Conservation (phyloP, 306 rosid species). For the Betula pendula region DNA sequence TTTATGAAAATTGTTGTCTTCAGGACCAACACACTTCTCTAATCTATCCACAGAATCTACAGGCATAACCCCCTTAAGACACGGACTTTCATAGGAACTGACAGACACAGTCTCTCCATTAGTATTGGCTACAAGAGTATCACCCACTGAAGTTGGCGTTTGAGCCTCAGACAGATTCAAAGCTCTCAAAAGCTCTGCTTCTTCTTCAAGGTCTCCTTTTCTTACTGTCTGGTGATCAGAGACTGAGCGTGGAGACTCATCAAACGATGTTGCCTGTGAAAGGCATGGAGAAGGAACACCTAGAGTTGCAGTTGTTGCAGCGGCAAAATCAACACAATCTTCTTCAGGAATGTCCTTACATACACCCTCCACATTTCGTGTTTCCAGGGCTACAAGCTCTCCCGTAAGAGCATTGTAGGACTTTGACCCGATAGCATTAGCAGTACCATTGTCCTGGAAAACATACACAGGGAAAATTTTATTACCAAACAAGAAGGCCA, state of each 20-base stretch:
- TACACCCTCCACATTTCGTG: slow-evolving; percentile 49
- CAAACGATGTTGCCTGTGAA: slow-evolving; percentile 75
- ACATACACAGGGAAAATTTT: slow-evolving; percentile 28
- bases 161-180: slow-evolving; percentile 64
- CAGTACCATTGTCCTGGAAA: slow-evolving; percentile 67
- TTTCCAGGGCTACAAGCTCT: slow-evolving; percentile 95
- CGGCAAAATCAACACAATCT: slow-evolving; percentile 91
- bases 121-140: slow-evolving; percentile 36
- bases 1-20: slow-evolving; percentile 33
- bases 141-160: slow-evolving; percentile 34
- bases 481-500: slow-evolving; percentile 33
- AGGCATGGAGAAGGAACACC: slow-evolving; percentile 97
- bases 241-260: slow-evolving; percentile 64
- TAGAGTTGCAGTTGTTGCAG: slow-evolving; percentile 95
- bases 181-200: slow-evolving; percentile 69
- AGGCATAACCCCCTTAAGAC: slow-evolving; percentile 28
- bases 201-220: slow-evolving; percentile 95
- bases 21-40: slow-evolving; percentile 38
- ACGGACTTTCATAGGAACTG: slow-evolving; percentile 38
- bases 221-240: slow-evolving; percentile 46
- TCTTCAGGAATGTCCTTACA: slow-evolving; percentile 59
- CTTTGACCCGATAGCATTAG: slow-evolving; percentile 78
- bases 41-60: slow-evolving; percentile 46
- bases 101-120: slow-evolving; percentile 32
- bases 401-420: slow-evolving; percentile 88